These are phyloP conservation scores for Parathielavia hyrcaniae DNA, from an alignment of 495 filamentous ascomycete species.

Conservation along the genomic window DNA sequence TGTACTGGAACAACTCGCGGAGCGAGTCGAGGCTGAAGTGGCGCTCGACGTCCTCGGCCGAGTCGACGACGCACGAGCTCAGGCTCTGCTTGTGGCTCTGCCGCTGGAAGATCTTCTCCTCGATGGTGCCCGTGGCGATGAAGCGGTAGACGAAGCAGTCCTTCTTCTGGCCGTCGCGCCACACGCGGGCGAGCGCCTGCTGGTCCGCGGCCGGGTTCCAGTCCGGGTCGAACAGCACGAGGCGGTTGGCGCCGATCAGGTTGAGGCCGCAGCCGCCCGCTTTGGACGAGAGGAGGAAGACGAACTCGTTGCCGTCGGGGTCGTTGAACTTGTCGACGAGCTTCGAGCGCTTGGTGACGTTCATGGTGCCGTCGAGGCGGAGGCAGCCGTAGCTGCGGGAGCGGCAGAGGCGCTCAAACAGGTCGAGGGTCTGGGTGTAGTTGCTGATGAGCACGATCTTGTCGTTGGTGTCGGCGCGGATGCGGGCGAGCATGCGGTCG, in stretches of 20 bases:
- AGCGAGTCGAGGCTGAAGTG: slow-evolving; percentile 89
- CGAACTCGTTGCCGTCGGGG: slow-evolving; percentile 80
- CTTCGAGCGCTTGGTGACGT: slow-evolving; percentile 92
- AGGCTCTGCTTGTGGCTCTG: slow-evolving; percentile 97
- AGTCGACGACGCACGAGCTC: slow-evolving; percentile 95
- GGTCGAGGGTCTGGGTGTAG: slow-evolving; percentile 92
- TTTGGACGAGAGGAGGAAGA: slow-evolving; percentile 93
- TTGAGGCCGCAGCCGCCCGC: slow-evolving; percentile 97
- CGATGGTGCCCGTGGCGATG: slow-evolving; percentile 95
- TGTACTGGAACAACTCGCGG: slow-evolving; percentile 89
- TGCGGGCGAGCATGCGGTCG: slow-evolving; percentile 95
- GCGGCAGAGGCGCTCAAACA: slow-evolving; percentile 90
- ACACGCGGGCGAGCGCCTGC: slow-evolving; percentile 92
- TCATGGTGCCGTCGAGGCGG: slow-evolving; percentile 94
- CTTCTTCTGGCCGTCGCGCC: slow-evolving; percentile 98
- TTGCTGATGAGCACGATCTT: slow-evolving; percentile 99
- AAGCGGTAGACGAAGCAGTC: slow-evolving; percentile 99
- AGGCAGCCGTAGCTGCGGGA: slow-evolving; percentile 75
- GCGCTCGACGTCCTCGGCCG: slow-evolving; percentile 90
- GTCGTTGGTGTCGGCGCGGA: slow-evolving; percentile 93
- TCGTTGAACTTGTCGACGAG: slow-evolving; percentile 98
- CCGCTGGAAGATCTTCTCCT: slow-evolving; percentile 99
- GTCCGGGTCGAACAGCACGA: slow-evolving; percentile 96
- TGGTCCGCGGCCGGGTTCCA: slow-evolving; percentile 99
- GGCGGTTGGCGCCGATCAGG: slow-evolving; percentile 91